A percentile compares a stretch with the other conserved stretches of the same genome.
These are phyloP conservation scores for Cercospora citrullina DNA, from an alignment of 2,329 filamentous ascomycete species.

Conservation along the genomic window DNA sequence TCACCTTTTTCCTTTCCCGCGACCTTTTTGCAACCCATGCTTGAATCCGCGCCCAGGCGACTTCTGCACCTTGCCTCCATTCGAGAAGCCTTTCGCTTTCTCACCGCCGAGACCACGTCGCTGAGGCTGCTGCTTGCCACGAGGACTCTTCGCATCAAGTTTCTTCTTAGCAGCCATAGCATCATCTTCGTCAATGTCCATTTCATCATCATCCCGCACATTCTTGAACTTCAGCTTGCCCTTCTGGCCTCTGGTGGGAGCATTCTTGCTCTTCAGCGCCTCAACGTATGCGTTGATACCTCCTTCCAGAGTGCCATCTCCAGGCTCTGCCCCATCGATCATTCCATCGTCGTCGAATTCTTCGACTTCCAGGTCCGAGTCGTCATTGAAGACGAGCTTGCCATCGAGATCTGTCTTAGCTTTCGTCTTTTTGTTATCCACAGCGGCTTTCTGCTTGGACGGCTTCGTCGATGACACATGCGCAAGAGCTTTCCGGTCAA, in stretches of 20 bases:
- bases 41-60: constrained; percentile 26
- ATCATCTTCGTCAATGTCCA: constrained; percentile 50
- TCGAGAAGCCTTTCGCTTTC: constrained; percentile 25
- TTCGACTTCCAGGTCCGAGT: constrained; percentile 48
- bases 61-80: constrained; percentile 28
- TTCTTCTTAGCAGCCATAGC: constrained; percentile 41
- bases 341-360: constrained; percentile 60
- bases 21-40: constrained; percentile 28
- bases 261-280: constrained; percentile 61
- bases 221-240: constrained; percentile 63
- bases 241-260: constrained; percentile 58
- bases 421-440: constrained; percentile 52
- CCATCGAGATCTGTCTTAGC: constrained; percentile 74
- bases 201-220: constrained; percentile 46
- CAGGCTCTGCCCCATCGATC: constrained; percentile 37
- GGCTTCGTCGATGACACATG: constrained; percentile 93
- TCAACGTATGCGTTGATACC: constrained; percentile 63
- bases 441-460: constrained; percentile 56
- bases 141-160: constrained; percentile 26
- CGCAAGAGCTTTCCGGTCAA: constrained; percentile 83
- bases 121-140: constrained; percentile 28
- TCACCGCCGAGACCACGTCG: constrained; percentile 31
- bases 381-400: constrained; percentile 70
- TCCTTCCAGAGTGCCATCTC: constrained; percentile 47
- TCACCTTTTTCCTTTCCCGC: constrained; percentile 18